A percentile compares a stretch with the other conserved stretches of the same genome.
Conservation (phyloP, 768 basidiomycete species). For the Dentipellis sp. region DNA sequence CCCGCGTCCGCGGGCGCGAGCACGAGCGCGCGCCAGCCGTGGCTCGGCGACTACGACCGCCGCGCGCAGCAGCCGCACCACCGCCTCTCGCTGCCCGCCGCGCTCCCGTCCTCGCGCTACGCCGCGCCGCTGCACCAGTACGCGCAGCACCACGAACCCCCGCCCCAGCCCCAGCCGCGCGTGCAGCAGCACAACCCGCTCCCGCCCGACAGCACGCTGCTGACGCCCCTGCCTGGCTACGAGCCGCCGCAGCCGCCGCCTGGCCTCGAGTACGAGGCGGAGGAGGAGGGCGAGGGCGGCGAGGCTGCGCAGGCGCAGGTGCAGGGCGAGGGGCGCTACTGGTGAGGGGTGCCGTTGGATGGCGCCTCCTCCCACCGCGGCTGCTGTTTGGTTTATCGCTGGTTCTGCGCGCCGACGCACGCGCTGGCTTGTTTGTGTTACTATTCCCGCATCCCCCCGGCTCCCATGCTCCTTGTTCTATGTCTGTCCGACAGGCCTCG, state of each 20-base stretch:
- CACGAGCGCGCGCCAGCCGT: neutral
- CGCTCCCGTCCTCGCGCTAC: neutral
- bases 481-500: too few relatives aligned
- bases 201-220: slow-evolving; percentile 55
- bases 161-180: neutral
- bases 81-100: neutral
- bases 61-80: neutral
- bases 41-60: neutral
- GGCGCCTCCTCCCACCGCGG: too few relatives aligned
- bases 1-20: neutral
- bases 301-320: neutral
- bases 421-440: too few relatives aligned
- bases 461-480: too few relatives aligned
- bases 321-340: neutral
- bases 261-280: slow-evolving; percentile 2
- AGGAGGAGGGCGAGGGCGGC: neutral
- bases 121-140: neutral
- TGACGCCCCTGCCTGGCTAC: slow-evolving; percentile 63
- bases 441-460: too few relatives aligned
- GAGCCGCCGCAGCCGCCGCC: slow-evolving; percentile 23
- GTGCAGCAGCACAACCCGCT: slow-evolving; percentile 22
- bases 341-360: too few relatives aligned
- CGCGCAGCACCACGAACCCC: neutral
- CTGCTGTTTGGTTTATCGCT: too few relatives aligned
- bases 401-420: too few relatives aligned